Percentiles rank a stretch among this genome's conserved stretches.
Evolutionary conservation across 345 rosid genomes (phyloP).

Genomic region (Conringia planisiliqua): DNA sequence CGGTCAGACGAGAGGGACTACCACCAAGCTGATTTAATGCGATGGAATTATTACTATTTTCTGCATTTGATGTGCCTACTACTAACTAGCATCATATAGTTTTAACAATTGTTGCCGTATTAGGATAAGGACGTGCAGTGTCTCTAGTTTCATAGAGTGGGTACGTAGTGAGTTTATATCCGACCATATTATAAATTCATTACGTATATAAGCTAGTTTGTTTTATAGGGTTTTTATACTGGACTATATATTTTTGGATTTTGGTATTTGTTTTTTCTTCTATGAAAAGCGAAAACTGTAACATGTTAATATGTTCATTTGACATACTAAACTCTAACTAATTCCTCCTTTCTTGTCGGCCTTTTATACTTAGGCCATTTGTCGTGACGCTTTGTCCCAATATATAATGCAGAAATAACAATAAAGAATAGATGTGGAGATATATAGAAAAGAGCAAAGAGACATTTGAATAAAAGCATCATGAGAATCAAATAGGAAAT

Average conservation of each 20-base stretch:
- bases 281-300: constrained; percentile 3
- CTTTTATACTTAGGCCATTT: constrained; percentile 24
- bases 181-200: not conserved
- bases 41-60: constrained; percentile 2
- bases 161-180: not conserved
- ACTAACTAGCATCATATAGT: not conserved
- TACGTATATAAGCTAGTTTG: not conserved
- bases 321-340: constrained; percentile 18
- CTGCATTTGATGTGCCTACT: not conserved
- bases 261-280: not conserved
- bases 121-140: constrained; percentile 21
- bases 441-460: constrained; percentile 24
- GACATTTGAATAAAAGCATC: constrained; percentile 21
- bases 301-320: constrained; percentile 16
- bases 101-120: constrained; percentile 8
- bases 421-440: not conserved
- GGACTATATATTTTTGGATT: not conserved
- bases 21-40: constrained; percentile 30
- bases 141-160: not conserved
- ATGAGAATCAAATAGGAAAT: constrained; percentile 10
- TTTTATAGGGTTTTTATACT: not conserved
- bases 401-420: not conserved
- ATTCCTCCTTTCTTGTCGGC: constrained; percentile 28
- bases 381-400: constrained; percentile 22
- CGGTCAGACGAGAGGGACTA: constrained; percentile 20